Evolutionary conservation across 1,284 basidiomycete genomes (phyloP).

Genomic region (Apiotrichum sp.): DNA sequence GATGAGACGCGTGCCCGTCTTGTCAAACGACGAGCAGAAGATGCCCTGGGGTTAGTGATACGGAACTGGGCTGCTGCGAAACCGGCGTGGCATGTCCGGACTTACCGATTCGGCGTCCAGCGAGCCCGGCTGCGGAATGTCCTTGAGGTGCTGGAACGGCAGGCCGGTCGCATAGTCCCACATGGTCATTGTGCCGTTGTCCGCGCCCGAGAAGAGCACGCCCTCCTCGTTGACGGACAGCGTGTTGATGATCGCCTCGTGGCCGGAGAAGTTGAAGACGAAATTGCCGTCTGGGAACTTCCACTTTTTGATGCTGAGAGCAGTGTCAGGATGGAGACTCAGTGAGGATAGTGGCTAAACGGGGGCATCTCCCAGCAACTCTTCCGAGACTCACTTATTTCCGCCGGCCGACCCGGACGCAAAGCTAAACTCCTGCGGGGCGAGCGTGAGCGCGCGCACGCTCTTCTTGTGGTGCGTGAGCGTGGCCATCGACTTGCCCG

Average conservation of each 20-base stretch:
- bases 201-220: slow-evolving; percentile 91
- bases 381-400: slow-evolving; percentile 57
- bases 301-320: slow-evolving; percentile 85
- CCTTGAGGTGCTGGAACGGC: slow-evolving; percentile 89
- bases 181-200: slow-evolving; percentile 80
- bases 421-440: slow-evolving; percentile 94
- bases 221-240: slow-evolving; percentile 89
- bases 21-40: slow-evolving; percentile 94
- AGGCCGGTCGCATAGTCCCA: slow-evolving; percentile 95
- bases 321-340: background rate
- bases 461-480: slow-evolving; percentile 99
- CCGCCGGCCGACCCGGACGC: slow-evolving; percentile 90
- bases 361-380: no score
- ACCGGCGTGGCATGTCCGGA: slow-evolving; percentile 11
- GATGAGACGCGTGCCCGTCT: slow-evolving; percentile 88
- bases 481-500: slow-evolving; percentile 90
- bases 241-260: slow-evolving; percentile 97
- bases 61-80: no score
- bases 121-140: slow-evolving; percentile 92
- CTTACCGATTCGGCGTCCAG: slow-evolving; percentile 88
- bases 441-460: slow-evolving; percentile 85
- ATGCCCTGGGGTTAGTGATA: slow-evolving; percentile 47
- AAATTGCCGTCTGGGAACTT: slow-evolving; percentile 94
- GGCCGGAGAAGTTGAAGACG: slow-evolving; percentile 90
- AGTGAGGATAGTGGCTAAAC: no score